Percentiles rank a stretch among this genome's conserved stretches.
phyloP scores from a whole-genome alignment of 805 yeast species.

The Candida nemodendra region DNA sequence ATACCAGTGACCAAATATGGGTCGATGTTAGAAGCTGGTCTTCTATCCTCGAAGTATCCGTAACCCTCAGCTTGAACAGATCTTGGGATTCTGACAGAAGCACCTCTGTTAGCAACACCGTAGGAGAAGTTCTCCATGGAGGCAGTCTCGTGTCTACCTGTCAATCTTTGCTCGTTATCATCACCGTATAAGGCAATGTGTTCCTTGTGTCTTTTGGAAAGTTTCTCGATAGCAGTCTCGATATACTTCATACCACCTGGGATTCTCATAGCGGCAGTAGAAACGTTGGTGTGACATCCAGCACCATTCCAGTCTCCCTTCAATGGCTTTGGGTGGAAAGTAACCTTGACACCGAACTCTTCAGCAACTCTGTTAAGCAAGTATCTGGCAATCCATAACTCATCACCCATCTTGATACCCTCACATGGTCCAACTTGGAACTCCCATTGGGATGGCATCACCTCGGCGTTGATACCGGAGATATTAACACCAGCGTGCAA shows the following conservation, averaged over 20 bases:
- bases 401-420: slow-evolving; percentile 96
- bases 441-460: slow-evolving; percentile 99
- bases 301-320: slow-evolving; percentile 99
- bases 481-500: slow-evolving; percentile 85
- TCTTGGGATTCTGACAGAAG: slow-evolving; percentile 98
- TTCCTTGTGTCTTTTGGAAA: slow-evolving; percentile 94
- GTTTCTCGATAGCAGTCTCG: slow-evolving; percentile 88
- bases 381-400: slow-evolving; percentile 95
- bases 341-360: slow-evolving; percentile 97
- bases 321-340: slow-evolving; percentile 99
- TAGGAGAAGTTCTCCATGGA: slow-evolving; percentile 85
- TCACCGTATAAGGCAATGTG: slow-evolving; percentile 94
- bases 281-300: slow-evolving; percentile 99
- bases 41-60: slow-evolving; percentile 99
- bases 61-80: slow-evolving; percentile 96
- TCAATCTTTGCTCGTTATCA: slow-evolving; percentile 92
- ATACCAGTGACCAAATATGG: slow-evolving; percentile 99
- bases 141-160: slow-evolving; percentile 99
- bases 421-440: slow-evolving; percentile 98
- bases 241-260: slow-evolving; percentile 96
- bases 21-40: slow-evolving; percentile 99
- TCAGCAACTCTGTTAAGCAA: slow-evolving; percentile 93
- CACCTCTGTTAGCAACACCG: slow-evolving; percentile 99
- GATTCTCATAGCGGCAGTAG: slow-evolving; percentile 85
- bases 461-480: slow-evolving; percentile 98